Evolutionary conservation across 2,329 filamentous ascomycete genomes (phyloP).

Genomic region (Zasmidium cellare): DNA sequence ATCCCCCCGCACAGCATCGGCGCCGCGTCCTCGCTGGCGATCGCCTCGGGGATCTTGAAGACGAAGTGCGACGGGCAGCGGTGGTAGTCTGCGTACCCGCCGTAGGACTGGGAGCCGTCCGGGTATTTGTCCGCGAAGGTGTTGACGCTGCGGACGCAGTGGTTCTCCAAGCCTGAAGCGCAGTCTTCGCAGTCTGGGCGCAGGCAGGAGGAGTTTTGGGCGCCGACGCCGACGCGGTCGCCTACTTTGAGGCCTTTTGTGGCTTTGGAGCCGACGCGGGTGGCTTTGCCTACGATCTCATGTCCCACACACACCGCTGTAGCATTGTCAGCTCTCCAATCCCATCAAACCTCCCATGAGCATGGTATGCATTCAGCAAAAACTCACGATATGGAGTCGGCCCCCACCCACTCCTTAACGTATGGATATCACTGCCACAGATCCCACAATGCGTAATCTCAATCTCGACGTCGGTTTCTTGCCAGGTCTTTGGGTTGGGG

Average conservation of each 20-base stretch:
- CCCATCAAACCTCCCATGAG: too few relatives aligned
- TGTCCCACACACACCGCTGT: slow-evolving; percentile 33
- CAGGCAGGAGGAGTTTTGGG: slow-evolving; percentile 50
- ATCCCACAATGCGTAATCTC: slow-evolving; percentile 42
- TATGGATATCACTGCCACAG: slow-evolving; percentile 36
- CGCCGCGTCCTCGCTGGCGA: slow-evolving; percentile 55
- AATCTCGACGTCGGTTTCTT: slow-evolving; percentile 42
- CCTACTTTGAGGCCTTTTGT: slow-evolving; percentile 35
- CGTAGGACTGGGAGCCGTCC: slow-evolving; percentile 54
- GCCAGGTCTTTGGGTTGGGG: slow-evolving; percentile 37
- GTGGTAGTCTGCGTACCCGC: slow-evolving; percentile 60
- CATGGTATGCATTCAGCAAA: too few relatives aligned
- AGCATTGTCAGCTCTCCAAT: too few relatives aligned
- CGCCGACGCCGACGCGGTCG: slow-evolving; percentile 52
- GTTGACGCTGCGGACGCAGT: slow-evolving; percentile 31
- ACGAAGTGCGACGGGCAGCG: slow-evolving; percentile 56
- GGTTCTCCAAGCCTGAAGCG: slow-evolving; percentile 36
- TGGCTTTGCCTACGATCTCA: slow-evolving; percentile 36
- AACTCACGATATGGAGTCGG: slow-evolving; percentile 39
- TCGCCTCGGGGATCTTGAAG: slow-evolving; percentile 54
- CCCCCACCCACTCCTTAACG: slow-evolving; percentile 42
- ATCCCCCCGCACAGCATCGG: slow-evolving; percentile 78
- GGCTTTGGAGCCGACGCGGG: slow-evolving; percentile 34
- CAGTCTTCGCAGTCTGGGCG: slow-evolving; percentile 54
- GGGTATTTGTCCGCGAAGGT: slow-evolving; percentile 35